Evolutionary conservation across 495 filamentous ascomycete genomes (phyloP).

Genomic region (Xeromyces bisporus): DNA sequence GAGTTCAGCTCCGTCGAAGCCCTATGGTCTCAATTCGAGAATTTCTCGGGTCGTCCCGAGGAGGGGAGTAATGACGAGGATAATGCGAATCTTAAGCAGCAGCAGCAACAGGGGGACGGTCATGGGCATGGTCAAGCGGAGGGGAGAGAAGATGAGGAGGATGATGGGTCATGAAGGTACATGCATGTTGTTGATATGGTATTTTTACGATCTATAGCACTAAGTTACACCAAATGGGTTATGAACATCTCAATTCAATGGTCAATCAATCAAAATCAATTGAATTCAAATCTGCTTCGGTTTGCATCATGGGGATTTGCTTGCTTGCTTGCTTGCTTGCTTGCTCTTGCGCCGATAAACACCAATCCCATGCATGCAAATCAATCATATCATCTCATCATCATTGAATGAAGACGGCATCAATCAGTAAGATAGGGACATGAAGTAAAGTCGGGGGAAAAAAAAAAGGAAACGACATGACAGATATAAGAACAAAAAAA

Average conservation of each 20-base stretch:
- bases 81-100: constrained; percentile 15
- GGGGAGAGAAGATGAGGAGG: constrained; percentile 2
- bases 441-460: not conserved
- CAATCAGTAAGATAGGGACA: constrained; percentile 5
- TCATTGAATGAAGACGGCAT: no score
- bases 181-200: not conserved
- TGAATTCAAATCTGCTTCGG: not conserved
- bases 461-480: not conserved
- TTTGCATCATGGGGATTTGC: constrained; percentile 10
- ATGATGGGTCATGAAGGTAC: not conserved
- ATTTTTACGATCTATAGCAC: not conserved
- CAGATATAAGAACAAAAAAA: constrained; percentile 7
- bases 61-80: constrained; percentile 31
- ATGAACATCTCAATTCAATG: no score
- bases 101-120: constrained; percentile 5
- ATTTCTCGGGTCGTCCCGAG: constrained; percentile 65
- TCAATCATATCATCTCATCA: constrained; percentile 15
- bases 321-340: no score
- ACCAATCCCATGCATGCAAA: constrained; percentile 31
- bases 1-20: constrained; percentile 95
- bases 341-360: constrained; percentile 25
- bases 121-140: constrained; percentile 7
- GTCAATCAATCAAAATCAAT: not conserved
- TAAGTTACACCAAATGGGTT: no score
- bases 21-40: constrained; percentile 93